These are phyloP conservation scores for Komagataella pseudopastoris DNA, from an alignment of 805 yeast genomes.

Conservation along the genomic window DNA sequence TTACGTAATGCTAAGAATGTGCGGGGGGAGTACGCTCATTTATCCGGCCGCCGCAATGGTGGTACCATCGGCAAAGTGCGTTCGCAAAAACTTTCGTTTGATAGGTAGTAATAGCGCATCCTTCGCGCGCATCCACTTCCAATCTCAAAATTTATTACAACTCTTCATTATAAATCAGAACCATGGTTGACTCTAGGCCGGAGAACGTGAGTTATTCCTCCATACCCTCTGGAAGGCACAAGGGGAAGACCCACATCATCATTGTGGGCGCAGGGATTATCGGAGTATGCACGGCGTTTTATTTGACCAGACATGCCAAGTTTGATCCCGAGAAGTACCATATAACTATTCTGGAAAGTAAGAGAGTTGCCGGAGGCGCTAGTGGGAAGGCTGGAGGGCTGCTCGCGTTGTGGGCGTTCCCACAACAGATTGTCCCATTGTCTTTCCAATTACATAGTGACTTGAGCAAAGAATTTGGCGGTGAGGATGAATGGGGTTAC, in stretches of 20 bases:
- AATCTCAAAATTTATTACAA: not conserved
- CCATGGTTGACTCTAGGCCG: not conserved
- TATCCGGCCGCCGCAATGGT: not conserved
- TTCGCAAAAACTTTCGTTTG: not conserved
- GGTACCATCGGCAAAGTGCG: not conserved
- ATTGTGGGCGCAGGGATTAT: slow-evolving; percentile 94
- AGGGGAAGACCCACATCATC: slow-evolving; percentile 62
- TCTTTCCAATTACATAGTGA: slow-evolving; percentile 80
- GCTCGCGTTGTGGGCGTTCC: slow-evolving; percentile 93
- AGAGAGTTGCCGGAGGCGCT: slow-evolving; percentile 94
- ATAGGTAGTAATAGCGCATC: not conserved
- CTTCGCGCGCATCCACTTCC: not conserved
- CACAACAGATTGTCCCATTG: slow-evolving; percentile 83
- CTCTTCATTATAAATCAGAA: not conserved
- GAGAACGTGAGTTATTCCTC: slow-evolving; percentile 11
- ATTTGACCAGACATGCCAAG: slow-evolving; percentile 68
- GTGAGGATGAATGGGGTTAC: slow-evolving; percentile 88
- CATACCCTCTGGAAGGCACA: slow-evolving; percentile 31
- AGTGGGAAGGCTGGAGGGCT: slow-evolving; percentile 96
- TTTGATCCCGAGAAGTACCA: slow-evolving; percentile 63
- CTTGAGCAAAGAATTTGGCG: slow-evolving; percentile 63
- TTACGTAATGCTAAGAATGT: not conserved
- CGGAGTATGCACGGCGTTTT: slow-evolving; percentile 92
- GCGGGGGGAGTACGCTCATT: not conserved
- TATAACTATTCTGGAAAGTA: slow-evolving; percentile 77